Evolutionary conservation across 495 filamentous ascomycete species (phyloP).

Genomic region (Tuber brumale): DNA sequence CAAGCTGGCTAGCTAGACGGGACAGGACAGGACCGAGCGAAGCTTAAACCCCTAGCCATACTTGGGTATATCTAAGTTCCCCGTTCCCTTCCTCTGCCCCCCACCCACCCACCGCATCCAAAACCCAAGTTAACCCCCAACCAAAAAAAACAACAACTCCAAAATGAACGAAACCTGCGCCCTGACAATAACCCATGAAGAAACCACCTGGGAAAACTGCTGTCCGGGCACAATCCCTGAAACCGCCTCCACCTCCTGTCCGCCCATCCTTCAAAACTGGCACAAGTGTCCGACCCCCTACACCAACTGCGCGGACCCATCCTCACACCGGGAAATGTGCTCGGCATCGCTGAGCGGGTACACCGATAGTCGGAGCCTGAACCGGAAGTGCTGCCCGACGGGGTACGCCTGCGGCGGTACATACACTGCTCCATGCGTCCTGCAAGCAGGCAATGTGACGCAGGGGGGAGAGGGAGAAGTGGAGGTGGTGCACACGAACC

Average conservation of each 20-base stretch:
- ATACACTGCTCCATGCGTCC: conserved; percentile 23
- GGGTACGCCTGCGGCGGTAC: conserved; percentile 22
- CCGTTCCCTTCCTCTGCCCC: background rate
- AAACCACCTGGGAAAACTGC: background rate
- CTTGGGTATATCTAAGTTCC: background rate
- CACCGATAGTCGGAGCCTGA: conserved; percentile 10
- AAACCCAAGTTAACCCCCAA: background rate
- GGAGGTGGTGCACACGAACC: conserved; percentile 15
- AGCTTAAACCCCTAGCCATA: background rate
- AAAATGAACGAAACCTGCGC: background rate
- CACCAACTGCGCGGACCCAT: conserved; percentile 28
- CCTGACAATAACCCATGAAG: background rate
- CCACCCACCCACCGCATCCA: background rate
- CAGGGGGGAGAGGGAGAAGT: background rate
- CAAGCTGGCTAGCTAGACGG: background rate
- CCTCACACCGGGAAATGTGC: conserved; percentile 29
- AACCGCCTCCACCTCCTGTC: conserved; percentile 9
- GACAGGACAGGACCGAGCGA: background rate
- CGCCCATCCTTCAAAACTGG: conserved; percentile 18
- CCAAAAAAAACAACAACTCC: background rate
- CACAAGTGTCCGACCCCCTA: conserved; percentile 17
- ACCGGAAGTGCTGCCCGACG: conserved; percentile 30
- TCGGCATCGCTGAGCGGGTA: conserved; percentile 6
- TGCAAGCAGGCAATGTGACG: conserved; percentile 18
- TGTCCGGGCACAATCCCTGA: background rate